Evolutionary conservation across 2,329 filamentous ascomycete genomes (phyloP), one percentile per base, ranked within the genome.

Genomic region (Verticillium dahliae): DNA sequence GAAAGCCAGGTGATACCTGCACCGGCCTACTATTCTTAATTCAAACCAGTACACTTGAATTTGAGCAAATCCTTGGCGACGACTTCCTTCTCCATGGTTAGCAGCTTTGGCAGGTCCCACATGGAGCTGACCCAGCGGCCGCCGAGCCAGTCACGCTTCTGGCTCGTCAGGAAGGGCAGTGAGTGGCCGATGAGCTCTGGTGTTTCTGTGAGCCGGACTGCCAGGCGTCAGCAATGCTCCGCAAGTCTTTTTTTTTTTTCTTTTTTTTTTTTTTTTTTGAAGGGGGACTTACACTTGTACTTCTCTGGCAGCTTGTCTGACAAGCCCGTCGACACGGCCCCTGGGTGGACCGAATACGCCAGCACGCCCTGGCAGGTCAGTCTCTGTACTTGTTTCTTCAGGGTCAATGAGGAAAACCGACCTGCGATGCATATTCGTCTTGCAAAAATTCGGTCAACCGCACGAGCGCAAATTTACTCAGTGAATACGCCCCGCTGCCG

Each of bases 391-490:
- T 34, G n/a, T 10, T 6, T 11, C 2, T 3, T 6, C 58, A 62
- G 62, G 22, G 58, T 57, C 2, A 15, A n/a, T 4, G 9, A 6
- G 11, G 41, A 2, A 1, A 18, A 10, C 45, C 4, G 7, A 50
- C 45, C 45, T 50, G 45, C n/a, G 45, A 22, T 4, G 66, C 72
- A 65, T 83, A 79, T 56, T 85, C 83, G 0, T 69, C 69, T 45
- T 74, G 72, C 9, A 82, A 63, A 63, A 77, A 80, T 66, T 85
- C 81, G 1, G 77, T 80, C 55, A 85, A 73, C 11, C 80, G 73
- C 15, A 78, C 66, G 33, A 82, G 64, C 3, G 81, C 82, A 37
- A 83, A 70, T 67, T 85, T 85, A 41, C 72, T 74, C 1, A 74
- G 74, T 61, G 77, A 73, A 64, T 85, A 86, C 2, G 73, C 72